Evolutionary conservation across 2,329 filamentous ascomycete genomes (phyloP), one percentile per base, ranked within the genome.

Genomic region (Gnomoniopsis sp.): DNA sequence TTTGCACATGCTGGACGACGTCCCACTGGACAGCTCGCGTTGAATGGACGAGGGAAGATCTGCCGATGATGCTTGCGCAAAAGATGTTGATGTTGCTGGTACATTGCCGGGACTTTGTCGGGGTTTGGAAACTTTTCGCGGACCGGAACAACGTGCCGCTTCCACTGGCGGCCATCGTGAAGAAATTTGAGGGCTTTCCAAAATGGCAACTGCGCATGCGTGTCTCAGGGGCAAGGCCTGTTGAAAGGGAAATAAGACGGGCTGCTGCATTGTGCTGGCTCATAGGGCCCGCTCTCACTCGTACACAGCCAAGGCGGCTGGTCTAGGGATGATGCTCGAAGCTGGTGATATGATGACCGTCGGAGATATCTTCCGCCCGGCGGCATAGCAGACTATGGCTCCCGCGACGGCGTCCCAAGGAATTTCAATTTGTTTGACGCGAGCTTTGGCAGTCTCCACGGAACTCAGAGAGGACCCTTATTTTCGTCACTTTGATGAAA

Each of bases 351-450:
- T 26, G 43, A 30, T 41, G 36, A 30, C 22, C 46, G 38, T 10
- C 55, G 54, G 54, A 50, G 47, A 26, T 33, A 36, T 33, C 36
- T 57, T 49, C 58, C 36, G 46, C 33, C 19, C 21, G 47, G 23
- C 46, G 46, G 41, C 33, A 55, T 56, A 23, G 26, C 43, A 22
- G 22, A 30, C 10, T n/a, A 4, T 14, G 36, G 17, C 14, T 12
- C 12, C 46, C 36, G n/a, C 53, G 53, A 44, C n/a, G 6, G 47
- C 47, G 38, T 12, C 34, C 22, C 23, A 15, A 33, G 15, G 22
- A 15, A 33, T 7, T 36, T 22, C 46, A 53, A 57, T 53, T 19
- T 57, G 41, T 54, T 50, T 54, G 58, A 34, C 34, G 58, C 50
- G 34, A 49, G 50, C 47, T 22, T 54, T 43, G 17, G 15, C 36